These are phyloP conservation scores for Sporisorium scitamineum DNA, from an alignment of 1,284 basidiomycete genomes.

Conservation along the genomic window DNA sequence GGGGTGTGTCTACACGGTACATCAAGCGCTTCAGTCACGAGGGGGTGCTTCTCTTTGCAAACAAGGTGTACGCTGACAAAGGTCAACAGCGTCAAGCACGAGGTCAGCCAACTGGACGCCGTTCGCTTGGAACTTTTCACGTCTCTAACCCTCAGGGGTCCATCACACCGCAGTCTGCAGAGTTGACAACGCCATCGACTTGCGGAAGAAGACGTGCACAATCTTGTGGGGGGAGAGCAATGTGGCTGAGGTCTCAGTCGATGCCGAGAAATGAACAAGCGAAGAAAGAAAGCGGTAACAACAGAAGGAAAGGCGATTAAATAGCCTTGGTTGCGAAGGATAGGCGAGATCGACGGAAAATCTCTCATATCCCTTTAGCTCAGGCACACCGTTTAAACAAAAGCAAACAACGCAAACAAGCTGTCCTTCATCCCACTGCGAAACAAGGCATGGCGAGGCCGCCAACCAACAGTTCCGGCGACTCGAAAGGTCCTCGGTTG, in stretches of 20 bases:
- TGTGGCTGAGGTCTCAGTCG: neutral
- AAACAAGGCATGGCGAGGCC: neutral
- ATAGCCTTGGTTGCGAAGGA: neutral
- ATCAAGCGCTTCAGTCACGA: neutral
- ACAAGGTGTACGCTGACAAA: neutral
- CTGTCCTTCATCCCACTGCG: neutral
- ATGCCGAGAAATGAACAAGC: conserved; percentile 4
- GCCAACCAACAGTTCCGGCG: conserved; percentile 1
- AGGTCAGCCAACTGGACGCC: neutral
- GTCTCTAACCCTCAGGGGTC: neutral
- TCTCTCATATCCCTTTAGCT: neutral
- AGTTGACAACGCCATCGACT: neutral
- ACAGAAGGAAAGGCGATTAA: neutral
- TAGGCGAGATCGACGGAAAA: conserved; percentile 5
- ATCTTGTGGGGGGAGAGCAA: neutral
- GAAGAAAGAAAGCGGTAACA: neutral
- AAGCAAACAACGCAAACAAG: conserved; percentile 5
- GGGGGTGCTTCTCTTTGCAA: neutral
- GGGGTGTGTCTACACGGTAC: neutral
- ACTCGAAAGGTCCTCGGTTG: conserved; percentile 2
- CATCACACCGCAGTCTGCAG: neutral
- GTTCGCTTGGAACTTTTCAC: neutral
- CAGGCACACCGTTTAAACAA: neutral
- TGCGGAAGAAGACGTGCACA: neutral
- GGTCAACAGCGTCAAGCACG: neutral